These are phyloP conservation scores for Tephrocybe sp. DNA, from an alignment of 768 basidiomycete species.

Conservation along the genomic window DNA sequence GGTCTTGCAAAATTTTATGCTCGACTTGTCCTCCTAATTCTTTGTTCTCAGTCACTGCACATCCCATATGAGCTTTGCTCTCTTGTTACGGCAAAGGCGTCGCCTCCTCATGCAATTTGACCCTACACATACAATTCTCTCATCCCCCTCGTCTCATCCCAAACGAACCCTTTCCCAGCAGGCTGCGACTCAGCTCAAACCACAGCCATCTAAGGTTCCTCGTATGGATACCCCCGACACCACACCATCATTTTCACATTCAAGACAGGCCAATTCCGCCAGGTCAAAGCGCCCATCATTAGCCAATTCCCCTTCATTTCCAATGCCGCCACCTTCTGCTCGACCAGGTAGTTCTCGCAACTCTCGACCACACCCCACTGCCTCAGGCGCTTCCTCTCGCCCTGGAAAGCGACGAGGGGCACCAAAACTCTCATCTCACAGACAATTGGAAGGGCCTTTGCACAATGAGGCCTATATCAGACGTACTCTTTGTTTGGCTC, in stretches of 20 bases:
- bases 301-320: slow-evolving; percentile 18
- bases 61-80: slow-evolving; percentile 50
- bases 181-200: slow-evolving; percentile 22
- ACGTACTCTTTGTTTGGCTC: slow-evolving; percentile 27
- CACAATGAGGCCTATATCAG: slow-evolving; percentile 32
- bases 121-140: slow-evolving; percentile 26
- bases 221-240: slow-evolving; percentile 23
- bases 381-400: slow-evolving; percentile 17
- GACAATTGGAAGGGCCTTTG: slow-evolving; percentile 29
- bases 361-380: slow-evolving; percentile 10
- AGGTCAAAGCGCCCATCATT: not conserved
- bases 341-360: slow-evolving; percentile 5
- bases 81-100: slow-evolving; percentile 44
- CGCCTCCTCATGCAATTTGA: slow-evolving; percentile 62
- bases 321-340: slow-evolving; percentile 25
- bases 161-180: slow-evolving; percentile 50
- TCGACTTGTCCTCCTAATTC: not conserved
- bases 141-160: slow-evolving; percentile 19
- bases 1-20: too few relatives aligned
- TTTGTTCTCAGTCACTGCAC: slow-evolving; percentile 1
- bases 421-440: slow-evolving; percentile 2
- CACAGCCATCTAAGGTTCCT: slow-evolving; percentile 24
- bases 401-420: slow-evolving; percentile 10
- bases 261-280: slow-evolving; percentile 15
- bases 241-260: slow-evolving; percentile 21